Evolutionary conservation across 192 early-diverging fungal species (phyloP).

Genomic region (Tieghemiomyces parasiticus): DNA sequence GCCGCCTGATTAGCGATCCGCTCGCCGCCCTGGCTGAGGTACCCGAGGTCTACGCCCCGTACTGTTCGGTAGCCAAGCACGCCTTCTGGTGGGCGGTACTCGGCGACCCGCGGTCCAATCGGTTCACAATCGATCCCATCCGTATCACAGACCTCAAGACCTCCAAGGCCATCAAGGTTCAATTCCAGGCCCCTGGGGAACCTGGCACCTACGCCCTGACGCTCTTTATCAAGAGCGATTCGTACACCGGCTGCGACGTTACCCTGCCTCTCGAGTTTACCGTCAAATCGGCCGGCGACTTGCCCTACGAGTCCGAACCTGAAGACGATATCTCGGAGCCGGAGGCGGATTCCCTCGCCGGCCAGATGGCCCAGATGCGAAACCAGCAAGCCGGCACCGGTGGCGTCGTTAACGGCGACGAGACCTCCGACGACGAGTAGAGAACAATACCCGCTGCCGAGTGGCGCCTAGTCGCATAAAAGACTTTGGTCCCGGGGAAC

Average conservation of each 20-base stretch:
- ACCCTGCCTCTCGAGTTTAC: conserved; percentile 59
- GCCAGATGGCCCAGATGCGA: conserved; percentile 84
- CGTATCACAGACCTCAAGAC: conserved; percentile 65
- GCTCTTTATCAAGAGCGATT: conserved; percentile 77
- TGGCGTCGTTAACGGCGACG: conserved; percentile 12
- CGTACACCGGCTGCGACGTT: conserved; percentile 72
- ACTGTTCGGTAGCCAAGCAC: conserved; percentile 48
- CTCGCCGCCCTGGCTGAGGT: conserved; percentile 14
- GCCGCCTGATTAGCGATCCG: conserved; percentile 22
- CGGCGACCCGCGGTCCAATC: conserved; percentile 69
- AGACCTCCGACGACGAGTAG: conserved; percentile 38
- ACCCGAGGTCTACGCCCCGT: conserved; percentile 28
- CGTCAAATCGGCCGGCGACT: conserved; percentile 50
- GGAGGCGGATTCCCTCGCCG: conserved; percentile 89
- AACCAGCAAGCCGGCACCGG: conserved; percentile 39
- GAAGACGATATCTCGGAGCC: conserved; percentile 95
- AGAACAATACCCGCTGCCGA: no score
- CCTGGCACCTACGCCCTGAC: conserved; percentile 70
- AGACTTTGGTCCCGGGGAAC: no score
- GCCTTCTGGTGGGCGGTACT: conserved; percentile 87
- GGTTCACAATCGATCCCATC: conserved; percentile 59
- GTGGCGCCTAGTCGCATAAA: no score
- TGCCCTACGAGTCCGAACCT: conserved; percentile 55
- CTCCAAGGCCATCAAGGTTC: conserved; percentile 50
- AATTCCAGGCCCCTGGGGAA: conserved; percentile 88